Base-by-base conservation (phyloP, 2,329 filamentous ascomycete species). In the Laburnicola sp. region DNA sequence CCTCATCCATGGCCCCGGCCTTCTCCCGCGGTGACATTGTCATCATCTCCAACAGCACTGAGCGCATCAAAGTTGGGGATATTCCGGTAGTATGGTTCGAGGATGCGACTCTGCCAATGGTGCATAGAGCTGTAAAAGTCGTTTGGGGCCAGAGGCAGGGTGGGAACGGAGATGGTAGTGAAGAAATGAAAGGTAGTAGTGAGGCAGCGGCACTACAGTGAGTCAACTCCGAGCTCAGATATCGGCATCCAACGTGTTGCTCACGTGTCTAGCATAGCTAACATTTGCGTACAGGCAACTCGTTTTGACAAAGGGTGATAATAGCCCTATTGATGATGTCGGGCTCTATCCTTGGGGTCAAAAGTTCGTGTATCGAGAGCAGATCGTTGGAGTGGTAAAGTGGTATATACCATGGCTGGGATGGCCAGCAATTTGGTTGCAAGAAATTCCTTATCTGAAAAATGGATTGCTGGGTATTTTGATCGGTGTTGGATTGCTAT, bases 21-120 rank as follows among this genome's bases (percentile, higher is more conserved):
- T 65, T 66, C 41, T 51, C 57, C 30, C 61, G 63, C 2, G 62
- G 63, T 9, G 63, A 66, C 38, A 50, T 66, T 22, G 49, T 66
- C 5, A 34, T 66, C 11, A 39, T 66, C 5, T 64, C 48, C 36
- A 66, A 64, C 38, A 32, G 51, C 4, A 26, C 31, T 21, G 26
- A 35, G 0, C 31, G 39, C 2, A 46, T 66, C 28, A 30, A 52
- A 4, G 50, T 57, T 10, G 63, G 63, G 2, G 62, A 66, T n/a
- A 63, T 66, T 22, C 62, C 63, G 2, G 59, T 65, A n/a, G 47
- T 65, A 16, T 66, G 62, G 63, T 66, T 66, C 37, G 9, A 36
- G 3, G 52, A 48, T 6, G 27, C 26, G 3, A 50, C 57, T 5
- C 37, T 64, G 37, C 63, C 63, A 22, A 66, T 64, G 63, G 63